A percentile compares a stretch with the other conserved stretches of the same genome.
Conservation (phyloP, 2,329 filamentous ascomycete species). For the Botrytis medusae region DNA sequence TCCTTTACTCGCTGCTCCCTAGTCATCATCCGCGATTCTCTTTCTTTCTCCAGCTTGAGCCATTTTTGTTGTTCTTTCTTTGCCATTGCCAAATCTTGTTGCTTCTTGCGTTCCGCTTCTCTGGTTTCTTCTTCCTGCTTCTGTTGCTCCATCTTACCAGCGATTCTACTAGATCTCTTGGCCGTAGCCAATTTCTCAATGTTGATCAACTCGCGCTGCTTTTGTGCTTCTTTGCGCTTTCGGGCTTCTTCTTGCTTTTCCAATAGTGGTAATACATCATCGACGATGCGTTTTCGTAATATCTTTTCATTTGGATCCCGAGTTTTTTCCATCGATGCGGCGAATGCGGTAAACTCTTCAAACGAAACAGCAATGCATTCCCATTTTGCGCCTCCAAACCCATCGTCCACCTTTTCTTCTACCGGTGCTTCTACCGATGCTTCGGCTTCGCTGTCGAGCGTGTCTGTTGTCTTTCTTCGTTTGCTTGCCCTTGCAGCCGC, state of each 20-base stretch:
- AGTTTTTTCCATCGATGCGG: slow-evolving; percentile 70
- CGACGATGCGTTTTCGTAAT: slow-evolving; percentile 67
- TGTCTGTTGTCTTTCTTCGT: slow-evolving; percentile 60
- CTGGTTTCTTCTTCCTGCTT: slow-evolving; percentile 68
- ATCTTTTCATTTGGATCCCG: slow-evolving; percentile 84
- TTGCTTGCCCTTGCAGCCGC: slow-evolving; percentile 68
- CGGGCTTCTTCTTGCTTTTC: slow-evolving; percentile 74
- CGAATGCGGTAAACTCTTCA: slow-evolving; percentile 70
- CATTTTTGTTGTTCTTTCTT: slow-evolving; percentile 65
- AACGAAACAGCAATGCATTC: slow-evolving; percentile 85
- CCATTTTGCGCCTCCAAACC: slow-evolving; percentile 78
- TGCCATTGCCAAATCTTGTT: slow-evolving; percentile 63
- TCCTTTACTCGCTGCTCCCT: slow-evolving; percentile 84
- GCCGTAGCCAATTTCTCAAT: slow-evolving; percentile 88
- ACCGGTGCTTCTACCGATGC: slow-evolving; percentile 43
- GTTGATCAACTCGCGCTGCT: slow-evolving; percentile 77
- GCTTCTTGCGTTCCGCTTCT: slow-evolving; percentile 67
- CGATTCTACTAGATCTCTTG: slow-evolving; percentile 89
- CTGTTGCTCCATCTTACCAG: slow-evolving; percentile 76
- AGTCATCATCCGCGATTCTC: slow-evolving; percentile 77
- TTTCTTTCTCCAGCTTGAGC: slow-evolving; percentile 64
- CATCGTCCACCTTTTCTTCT: slow-evolving; percentile 56
- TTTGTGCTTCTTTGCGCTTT: slow-evolving; percentile 65
- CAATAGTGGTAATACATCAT: slow-evolving; percentile 80
- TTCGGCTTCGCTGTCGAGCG: slow-evolving; percentile 43